Conservation (phyloP, 176 grass and related monocot genomes). For the Canna indica region DNA sequence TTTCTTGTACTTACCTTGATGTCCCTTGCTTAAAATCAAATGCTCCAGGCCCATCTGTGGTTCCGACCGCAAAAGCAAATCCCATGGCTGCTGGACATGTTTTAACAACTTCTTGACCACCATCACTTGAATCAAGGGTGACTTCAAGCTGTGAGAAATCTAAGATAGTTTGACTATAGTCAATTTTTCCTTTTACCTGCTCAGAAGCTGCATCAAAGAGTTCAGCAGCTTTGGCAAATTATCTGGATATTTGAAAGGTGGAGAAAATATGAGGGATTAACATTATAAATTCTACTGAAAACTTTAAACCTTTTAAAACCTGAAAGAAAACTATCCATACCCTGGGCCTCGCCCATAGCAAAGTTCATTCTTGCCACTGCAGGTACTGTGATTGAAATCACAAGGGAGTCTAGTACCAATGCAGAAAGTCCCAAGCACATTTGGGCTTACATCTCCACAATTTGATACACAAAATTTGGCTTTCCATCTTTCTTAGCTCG, state of each 20-base stretch:
- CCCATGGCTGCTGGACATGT: slow-evolving; percentile 97
- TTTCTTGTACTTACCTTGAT: slow-evolving; percentile 43
- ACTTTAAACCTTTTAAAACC: background rate
- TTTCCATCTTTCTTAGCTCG: slow-evolving; percentile 38
- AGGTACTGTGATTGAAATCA: slow-evolving; percentile 96
- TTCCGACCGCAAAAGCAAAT: slow-evolving; percentile 93
- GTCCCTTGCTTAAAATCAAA: slow-evolving; percentile 97
- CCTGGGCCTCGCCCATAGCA: slow-evolving; percentile 91
- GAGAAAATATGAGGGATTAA: slow-evolving; percentile 12
- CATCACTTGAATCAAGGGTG: slow-evolving; percentile 36
- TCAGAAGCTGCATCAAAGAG: slow-evolving; percentile 78
- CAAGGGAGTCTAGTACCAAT: slow-evolving; percentile 84
- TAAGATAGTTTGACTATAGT: slow-evolving; percentile 65
- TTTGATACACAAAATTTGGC: slow-evolving; percentile 86
- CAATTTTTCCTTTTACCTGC: slow-evolving; percentile 67
- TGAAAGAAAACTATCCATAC: slow-evolving; percentile 30
- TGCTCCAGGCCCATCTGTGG: too few species aligned
- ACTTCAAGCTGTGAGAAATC: slow-evolving; percentile 84
- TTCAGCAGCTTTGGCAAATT: slow-evolving; percentile 75
- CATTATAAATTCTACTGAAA: background rate
- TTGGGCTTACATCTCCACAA: slow-evolving; percentile 99
- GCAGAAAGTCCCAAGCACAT: slow-evolving; percentile 90
- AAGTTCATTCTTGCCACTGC: slow-evolving; percentile 94
- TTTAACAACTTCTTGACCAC: slow-evolving; percentile 42
- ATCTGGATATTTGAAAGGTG: slow-evolving; percentile 64